These are phyloP conservation scores for Zostera marina DNA, from an alignment of 116 monocot species.

Conservation along the genomic window DNA sequence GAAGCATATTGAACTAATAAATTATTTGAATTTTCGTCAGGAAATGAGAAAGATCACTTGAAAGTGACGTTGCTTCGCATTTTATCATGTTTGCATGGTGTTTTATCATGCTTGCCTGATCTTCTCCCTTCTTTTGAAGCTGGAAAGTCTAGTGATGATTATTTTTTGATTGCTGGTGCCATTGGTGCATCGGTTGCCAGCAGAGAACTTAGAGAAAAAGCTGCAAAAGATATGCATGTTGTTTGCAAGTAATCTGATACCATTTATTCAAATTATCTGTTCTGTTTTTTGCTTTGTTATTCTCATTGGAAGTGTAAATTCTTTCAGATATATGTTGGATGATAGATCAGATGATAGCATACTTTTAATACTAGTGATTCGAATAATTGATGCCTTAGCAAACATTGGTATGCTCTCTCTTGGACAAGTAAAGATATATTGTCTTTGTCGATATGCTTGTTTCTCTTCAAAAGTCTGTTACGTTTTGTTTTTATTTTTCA, in stretches of 20 bases:
- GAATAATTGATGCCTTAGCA: constrained; percentile 64
- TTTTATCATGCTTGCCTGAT: constrained; percentile 94
- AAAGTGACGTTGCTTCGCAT: constrained; percentile 89
- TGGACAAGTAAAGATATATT: neutral
- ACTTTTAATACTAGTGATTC: constrained; percentile 66
- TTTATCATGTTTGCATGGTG: constrained; percentile 79
- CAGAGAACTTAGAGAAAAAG: constrained; percentile 81
- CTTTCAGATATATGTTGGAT: constrained; percentile 52
- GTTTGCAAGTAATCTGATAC: constrained; percentile 56
- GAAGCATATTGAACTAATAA: neutral
- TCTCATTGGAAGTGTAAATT: constrained; percentile 5
- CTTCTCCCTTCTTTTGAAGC: constrained; percentile 46
- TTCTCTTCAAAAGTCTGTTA: neutral
- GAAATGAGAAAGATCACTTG: constrained; percentile 78
- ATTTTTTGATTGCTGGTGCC: constrained; percentile 65
- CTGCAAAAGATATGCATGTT: constrained; percentile 59
- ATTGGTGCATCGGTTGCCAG: constrained; percentile 60
- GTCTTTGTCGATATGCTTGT: neutral
- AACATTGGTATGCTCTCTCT: constrained; percentile 56
- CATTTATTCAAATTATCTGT: neutral
- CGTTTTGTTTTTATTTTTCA: neutral
- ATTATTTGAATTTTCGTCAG: constrained; percentile 21
- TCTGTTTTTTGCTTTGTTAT: neutral
- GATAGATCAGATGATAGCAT: constrained; percentile 92
- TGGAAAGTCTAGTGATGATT: constrained; percentile 12